phyloP scores from a whole-genome alignment of 352 stramenopile genomes.

The Phytophthora brassicae region DNA sequence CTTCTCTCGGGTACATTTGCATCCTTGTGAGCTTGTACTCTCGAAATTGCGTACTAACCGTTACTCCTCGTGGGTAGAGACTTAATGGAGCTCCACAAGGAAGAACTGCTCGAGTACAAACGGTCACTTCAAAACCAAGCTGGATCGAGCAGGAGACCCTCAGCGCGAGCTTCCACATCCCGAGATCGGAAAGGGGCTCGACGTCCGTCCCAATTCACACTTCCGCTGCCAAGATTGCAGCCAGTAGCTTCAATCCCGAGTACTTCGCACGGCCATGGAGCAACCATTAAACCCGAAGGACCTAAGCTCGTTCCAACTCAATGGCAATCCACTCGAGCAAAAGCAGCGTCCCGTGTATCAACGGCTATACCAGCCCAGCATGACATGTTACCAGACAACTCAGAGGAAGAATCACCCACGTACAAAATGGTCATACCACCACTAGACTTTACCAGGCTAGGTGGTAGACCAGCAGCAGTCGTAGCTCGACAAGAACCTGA shows the following conservation, averaged over 20 bases:
- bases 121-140: slow-evolving; percentile 20
- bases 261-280: slow-evolving; percentile 4
- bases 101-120: slow-evolving; percentile 71
- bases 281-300: slow-evolving; percentile 7
- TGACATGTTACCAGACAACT: slow-evolving; percentile 1
- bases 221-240: slow-evolving; percentile 24
- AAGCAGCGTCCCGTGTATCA: slow-evolving; percentile 22
- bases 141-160: slow-evolving; percentile 13
- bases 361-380: slow-evolving; percentile 7
- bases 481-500: slow-evolving; percentile 3
- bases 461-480: slow-evolving; percentile 1
- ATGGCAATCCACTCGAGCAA: slow-evolving; percentile 63
- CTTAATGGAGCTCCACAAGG: slow-evolving; percentile 72
- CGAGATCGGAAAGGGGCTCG: slow-evolving; percentile 12
- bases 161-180: background rate
- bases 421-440: slow-evolving; percentile 19
- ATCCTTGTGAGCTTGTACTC: background rate
- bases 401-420: slow-evolving; percentile 5
- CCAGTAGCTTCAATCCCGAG: slow-evolving; percentile 19
- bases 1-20: slow-evolving; percentile 43
- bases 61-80: slow-evolving; percentile 30
- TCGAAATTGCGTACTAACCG: background rate
- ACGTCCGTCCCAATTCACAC: slow-evolving; percentile 25
- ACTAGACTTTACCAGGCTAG: slow-evolving; percentile 35
- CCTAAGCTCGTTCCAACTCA: slow-evolving; percentile 37